Evolutionary conservation across 78 protist genomes (phyloP), one percentile per base, ranked within the genome.

Genomic region (Diacronema lutheri): DNA sequence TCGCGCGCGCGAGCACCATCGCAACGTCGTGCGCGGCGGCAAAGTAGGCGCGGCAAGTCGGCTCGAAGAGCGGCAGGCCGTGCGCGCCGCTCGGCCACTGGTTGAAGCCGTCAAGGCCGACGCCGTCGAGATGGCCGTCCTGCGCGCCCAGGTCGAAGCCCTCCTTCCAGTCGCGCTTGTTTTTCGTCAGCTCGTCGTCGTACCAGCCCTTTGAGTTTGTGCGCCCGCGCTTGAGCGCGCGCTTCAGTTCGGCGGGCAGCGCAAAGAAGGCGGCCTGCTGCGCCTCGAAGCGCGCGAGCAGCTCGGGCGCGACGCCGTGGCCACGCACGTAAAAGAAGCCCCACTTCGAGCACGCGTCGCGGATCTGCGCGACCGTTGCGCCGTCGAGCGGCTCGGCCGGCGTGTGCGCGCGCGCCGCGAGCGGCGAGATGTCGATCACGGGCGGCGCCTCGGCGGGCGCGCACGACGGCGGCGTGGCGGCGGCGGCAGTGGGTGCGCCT

Each of bases 181-280:
- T 76, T 77, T 81, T 81, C 11, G 86, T 81, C 13, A 81, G 62
- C 77, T 81, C 86, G 62, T 81, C 86, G 44, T 81, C 77, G 64
- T 25, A 81, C 41, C 31, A 81, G 25, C 86, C 86, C 7, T 37
- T n/a, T 19, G 57, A 12, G 46, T 81, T 81, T 4, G 10, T n/a
- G 37, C 33, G 65, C 7, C 23, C 1, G 69, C 86, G 86, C 23
- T 44, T 41, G 23, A 77, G 11, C 33, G 0, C 0, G 35, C 19
- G 25, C 83, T 77, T 77, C 11, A 0, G 21, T 38, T 35, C 55
- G 20, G 2, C 19, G 33, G 35, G 56, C 31, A 77, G 64, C 31
- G 50, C 29, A 16, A 77, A 77, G 31, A 77, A 77, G 21, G 37
- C 68, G 25, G 12, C 20, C 68, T 12, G n/a, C 68, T n/a, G 68